Conservation (phyloP, 441 rosid genomes). For the Jatropha podagrica region DNA sequence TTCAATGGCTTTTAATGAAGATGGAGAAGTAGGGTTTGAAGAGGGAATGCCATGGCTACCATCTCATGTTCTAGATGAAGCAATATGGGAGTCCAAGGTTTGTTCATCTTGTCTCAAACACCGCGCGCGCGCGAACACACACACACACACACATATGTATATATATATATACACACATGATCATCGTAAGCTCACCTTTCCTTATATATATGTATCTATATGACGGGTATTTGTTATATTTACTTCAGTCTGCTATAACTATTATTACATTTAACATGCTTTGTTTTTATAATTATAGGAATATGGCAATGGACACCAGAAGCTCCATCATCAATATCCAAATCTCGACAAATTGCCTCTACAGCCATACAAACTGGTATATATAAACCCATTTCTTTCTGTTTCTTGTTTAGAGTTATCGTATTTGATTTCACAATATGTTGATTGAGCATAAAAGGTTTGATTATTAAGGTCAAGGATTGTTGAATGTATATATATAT, state of each 20-base stretch:
- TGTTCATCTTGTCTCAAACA: too few relatives aligned
- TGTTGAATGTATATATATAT: not conserved
- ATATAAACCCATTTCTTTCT: not conserved
- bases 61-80: slow-evolving; percentile 48
- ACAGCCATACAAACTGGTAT: slow-evolving; percentile 29
- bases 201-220: too few relatives aligned
- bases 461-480: not conserved
- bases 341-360: slow-evolving; percentile 23
- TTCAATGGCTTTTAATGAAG: slow-evolving; percentile 32
- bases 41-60: slow-evolving; percentile 55
- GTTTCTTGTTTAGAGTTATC: not conserved
- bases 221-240: not conserved
- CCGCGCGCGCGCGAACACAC: too few relatives aligned
- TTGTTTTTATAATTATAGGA: slow-evolving; percentile 19
- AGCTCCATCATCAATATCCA: slow-evolving; percentile 10
- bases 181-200: too few relatives aligned
- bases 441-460: not conserved
- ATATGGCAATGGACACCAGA: slow-evolving; percentile 20
- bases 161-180: too few relatives aligned
- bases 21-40: slow-evolving; percentile 44
- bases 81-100: slow-evolving; percentile 45
- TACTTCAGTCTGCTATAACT: not conserved
- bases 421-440: not conserved
- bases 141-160: too few relatives aligned
- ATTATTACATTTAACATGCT: not conserved